A percentile compares a stretch with the other conserved stretches of the same genome.
Evolutionary conservation across 352 stramenopile genomes (phyloP).

Genomic region (Saprolegnia diclina): DNA sequence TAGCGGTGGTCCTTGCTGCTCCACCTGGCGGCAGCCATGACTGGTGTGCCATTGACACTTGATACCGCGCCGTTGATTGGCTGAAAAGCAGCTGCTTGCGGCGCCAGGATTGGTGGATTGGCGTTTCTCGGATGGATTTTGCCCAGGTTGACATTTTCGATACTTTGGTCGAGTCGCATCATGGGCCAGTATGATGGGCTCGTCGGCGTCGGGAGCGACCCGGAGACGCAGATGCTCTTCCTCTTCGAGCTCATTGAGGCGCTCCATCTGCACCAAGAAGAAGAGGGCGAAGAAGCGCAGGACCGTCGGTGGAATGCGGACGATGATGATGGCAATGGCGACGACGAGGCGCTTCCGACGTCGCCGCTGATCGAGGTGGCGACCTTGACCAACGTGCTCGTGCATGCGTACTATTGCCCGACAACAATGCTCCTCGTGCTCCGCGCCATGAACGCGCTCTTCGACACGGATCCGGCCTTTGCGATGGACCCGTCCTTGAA

Average conservation of each 20-base stretch:
- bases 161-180: neutral
- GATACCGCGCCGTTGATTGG: neutral
- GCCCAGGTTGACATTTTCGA: neutral
- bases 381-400: neutral
- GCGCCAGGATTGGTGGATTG: neutral
- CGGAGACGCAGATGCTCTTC: neutral
- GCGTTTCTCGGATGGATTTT: neutral
- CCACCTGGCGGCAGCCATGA: neutral
- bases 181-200: neutral
- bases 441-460: neutral
- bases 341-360: neutral
- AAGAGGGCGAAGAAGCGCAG: neutral
- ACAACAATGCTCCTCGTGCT: neutral
- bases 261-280: neutral
- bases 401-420: neutral
- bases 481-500: neutral
- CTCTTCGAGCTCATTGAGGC: neutral
- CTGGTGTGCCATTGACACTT: neutral
- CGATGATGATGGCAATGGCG: neutral
- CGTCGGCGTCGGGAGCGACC: neutral
- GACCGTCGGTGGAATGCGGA: neutral
- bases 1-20: too few species aligned
- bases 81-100: neutral
- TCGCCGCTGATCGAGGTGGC: neutral
- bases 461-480: neutral